Conservation (phyloP, 2,329 filamentous ascomycete genomes). For the Diaporthe vaccinii region DNA sequence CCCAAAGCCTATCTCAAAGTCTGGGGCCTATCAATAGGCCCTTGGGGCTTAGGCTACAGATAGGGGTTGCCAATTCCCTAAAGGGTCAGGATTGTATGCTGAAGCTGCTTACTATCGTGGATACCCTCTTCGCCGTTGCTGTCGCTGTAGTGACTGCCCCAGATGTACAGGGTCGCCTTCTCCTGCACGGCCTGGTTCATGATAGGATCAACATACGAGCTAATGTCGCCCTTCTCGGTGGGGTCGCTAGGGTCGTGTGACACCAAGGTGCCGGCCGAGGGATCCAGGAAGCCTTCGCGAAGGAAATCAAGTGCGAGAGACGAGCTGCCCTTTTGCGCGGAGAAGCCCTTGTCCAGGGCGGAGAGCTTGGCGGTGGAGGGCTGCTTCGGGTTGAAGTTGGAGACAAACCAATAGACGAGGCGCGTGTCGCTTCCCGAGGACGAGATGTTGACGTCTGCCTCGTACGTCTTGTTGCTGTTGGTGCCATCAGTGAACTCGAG, state of each 20-base stretch:
- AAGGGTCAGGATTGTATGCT: too few species aligned
- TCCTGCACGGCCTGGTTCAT: slow-evolving; percentile 50
- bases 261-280: slow-evolving; percentile 41
- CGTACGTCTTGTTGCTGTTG: slow-evolving; percentile 22
- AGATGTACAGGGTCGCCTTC: slow-evolving; percentile 54
- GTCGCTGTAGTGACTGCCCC: slow-evolving; percentile 51
- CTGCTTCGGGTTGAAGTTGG: slow-evolving; percentile 54
- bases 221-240: slow-evolving; percentile 47
- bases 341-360: slow-evolving; percentile 41
- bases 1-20: too few species aligned
- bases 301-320: slow-evolving; percentile 44
- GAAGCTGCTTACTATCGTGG: slow-evolving; percentile 50
- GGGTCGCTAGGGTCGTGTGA: slow-evolving; percentile 34
- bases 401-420: slow-evolving; percentile 64
- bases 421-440: slow-evolving; percentile 44
- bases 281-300: slow-evolving; percentile 44
- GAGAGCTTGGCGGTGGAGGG: slow-evolving; percentile 40
- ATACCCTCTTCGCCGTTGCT: slow-evolving; percentile 54
- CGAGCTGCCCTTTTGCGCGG: slow-evolving; percentile 34
- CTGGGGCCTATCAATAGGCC: too few species aligned
- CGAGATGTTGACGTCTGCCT: slow-evolving; percentile 46
- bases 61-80: too few species aligned
- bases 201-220: slow-evolving; percentile 52
- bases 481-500: slow-evolving; percentile 44
- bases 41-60: too few species aligned